Conservation (phyloP, 495 filamentous ascomycete genomes). For the Penicillium antarcticum region DNA sequence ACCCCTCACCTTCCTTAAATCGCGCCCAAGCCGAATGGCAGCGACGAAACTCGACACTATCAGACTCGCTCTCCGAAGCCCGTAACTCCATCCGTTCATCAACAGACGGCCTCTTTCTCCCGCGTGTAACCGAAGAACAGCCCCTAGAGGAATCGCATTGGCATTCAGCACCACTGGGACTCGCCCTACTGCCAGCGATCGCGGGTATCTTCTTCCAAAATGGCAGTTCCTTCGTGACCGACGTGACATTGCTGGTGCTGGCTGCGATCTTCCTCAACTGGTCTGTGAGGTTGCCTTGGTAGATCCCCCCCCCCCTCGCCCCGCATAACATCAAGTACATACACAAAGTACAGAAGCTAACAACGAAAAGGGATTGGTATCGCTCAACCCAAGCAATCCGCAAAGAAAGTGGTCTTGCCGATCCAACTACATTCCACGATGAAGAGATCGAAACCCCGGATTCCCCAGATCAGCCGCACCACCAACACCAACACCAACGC, state of each 20-base stretch:
- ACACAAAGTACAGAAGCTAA: neutral
- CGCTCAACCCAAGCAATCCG: slow-evolving; percentile 67
- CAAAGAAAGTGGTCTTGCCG: slow-evolving; percentile 42
- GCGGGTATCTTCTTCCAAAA: slow-evolving; percentile 83
- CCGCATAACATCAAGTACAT: too few relatives aligned
- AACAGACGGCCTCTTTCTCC: slow-evolving; percentile 70
- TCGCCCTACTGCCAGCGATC: slow-evolving; percentile 81
- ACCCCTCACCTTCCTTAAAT: slow-evolving; percentile 12
- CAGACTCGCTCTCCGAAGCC: slow-evolving; percentile 66
- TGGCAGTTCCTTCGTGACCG: slow-evolving; percentile 77
- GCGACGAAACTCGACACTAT: slow-evolving; percentile 72
- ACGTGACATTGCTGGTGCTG: slow-evolving; percentile 74
- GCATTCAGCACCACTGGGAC: slow-evolving; percentile 73
- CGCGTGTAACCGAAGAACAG: slow-evolving; percentile 37
- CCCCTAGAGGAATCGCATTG: slow-evolving; percentile 58
- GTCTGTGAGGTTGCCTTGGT: slow-evolving; percentile 91
- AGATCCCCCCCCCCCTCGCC: slow-evolving; percentile 9
- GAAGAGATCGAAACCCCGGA: slow-evolving; percentile 3
- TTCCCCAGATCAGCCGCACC: neutral
- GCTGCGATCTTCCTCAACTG: slow-evolving; percentile 88
- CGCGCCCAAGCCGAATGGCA: slow-evolving; percentile 33
- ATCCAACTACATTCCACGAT: slow-evolving; percentile 20
- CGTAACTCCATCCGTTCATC: slow-evolving; percentile 64
- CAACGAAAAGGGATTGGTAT: slow-evolving; percentile 75
- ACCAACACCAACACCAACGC: neutral